Base-by-base conservation (phyloP, 1,284 basidiomycete genomes). In the Sanghuangporus baumii region DNA sequence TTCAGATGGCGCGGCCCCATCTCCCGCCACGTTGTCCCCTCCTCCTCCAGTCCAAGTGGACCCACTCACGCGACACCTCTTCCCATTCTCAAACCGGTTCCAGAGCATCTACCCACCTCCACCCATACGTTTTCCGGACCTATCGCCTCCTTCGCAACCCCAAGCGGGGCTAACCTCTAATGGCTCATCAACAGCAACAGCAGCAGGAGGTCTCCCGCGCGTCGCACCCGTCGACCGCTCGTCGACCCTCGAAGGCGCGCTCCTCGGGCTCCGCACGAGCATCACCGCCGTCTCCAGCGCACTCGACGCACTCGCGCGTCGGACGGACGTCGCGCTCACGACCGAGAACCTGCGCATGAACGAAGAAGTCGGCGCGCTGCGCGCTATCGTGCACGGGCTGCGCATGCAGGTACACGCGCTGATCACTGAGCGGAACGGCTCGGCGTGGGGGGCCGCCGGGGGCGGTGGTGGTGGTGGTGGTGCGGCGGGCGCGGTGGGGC, bases 331-430 rank as follows among this genome's bases (percentile, higher is more conserved):
- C 65, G 82, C 85, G 34, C 72, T 88, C 43, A 82, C 85, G 50
- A 88, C 91, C 60, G 91, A 93, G 72, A 82, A 79, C 50, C 76
- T 91, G 69, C 78, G 91, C 56, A 77, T 89, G 56, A 84, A 84
- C 58, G 92, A 94, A 68, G 92, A 94, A 71, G 79, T 93, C 34
- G 84, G 85, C 63, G 84, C 86, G 9, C 70, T 94, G 62, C 80
- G 89, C 61, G 88, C 84, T 20, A 87, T 84, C 58, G 80, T 94
- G 51, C 87, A 91, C 65, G 90, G 91, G 0, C 74, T 95, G 64
- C 79, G 92, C 54, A 89, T 93, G 82, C 92, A 93, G 80, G 86
- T 90, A 66, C 60, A 65, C 51, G 58, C 60, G 16, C 55, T 65
- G 43, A 61, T 65, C 14, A 61, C 60, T 11, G 62, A 64, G 31